Evolutionary conservation across 441 rosid genomes (phyloP), one percentile per base, ranked within the genome.

Genomic region (Adansonia rubrostipa): DNA sequence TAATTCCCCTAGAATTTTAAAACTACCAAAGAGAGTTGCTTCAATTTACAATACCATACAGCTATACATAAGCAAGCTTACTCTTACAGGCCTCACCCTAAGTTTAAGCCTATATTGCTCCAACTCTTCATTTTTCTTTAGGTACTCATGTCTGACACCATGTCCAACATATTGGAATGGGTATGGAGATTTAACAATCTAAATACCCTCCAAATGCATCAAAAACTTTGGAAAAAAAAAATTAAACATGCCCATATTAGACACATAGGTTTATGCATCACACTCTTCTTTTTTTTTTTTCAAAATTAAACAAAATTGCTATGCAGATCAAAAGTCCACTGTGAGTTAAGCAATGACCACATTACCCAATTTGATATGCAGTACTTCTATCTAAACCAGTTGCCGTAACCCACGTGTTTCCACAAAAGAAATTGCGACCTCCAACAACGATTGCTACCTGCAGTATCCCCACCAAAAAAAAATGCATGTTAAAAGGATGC

Each of bases 371-470:
- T 82, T 96, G 98, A 82, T 92, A 94, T 6, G 92, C 95, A 76
- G 95, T 88, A 77, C 86, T 89, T 85, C 97, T 90, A 79, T 93
- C 98, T 85, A 89, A 82, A 62, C 97, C 94, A 14, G 92, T 92
- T 56, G 92, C 89, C 72, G 89, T 82, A 45, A 95, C 85, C 97
- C 97, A 95, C 2, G 94, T 82, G 64, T 90, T 87, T 70, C 97
- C 91, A 80, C 97, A 89, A 80, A 95, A 95, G 76, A 95, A 88
- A 82, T 95, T 95, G 64, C 98, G 91, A 80, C 97, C 91, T 82
- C 98, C 98, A 85, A 95, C 88, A 75, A 93, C 95, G 77, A 94
- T 89, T 3, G 97, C 95, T 66, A 93, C 91, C 98, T 93, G 82
- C 28, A 85, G 80, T 57, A 76, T 33, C 36, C 36, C 36, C 33